Evolutionary conservation across 2,329 filamentous ascomycete genomes (phyloP).

Genomic region (Ascocoryne sarcoides): DNA sequence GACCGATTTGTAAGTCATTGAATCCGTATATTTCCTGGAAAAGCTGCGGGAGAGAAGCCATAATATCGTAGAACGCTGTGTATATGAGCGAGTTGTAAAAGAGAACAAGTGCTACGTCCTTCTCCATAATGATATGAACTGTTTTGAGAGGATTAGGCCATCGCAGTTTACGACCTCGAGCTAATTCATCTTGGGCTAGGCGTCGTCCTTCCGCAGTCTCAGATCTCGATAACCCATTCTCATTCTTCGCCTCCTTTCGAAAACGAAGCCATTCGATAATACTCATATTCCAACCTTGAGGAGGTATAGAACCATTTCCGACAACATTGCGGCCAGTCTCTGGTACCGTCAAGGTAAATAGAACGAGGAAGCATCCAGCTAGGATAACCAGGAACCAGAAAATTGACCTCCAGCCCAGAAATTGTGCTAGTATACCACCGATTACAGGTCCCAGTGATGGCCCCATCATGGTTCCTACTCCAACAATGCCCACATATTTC

Average conservation of each 20-base stretch:
- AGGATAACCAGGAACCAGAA: constrained; percentile 47
- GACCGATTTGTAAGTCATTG: constrained; percentile 28
- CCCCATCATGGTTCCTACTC: constrained; percentile 41
- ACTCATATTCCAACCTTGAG: constrained; percentile 50
- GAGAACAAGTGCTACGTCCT: constrained; percentile 46
- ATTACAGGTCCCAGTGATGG: constrained; percentile 42
- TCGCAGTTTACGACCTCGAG: constrained; percentile 35
- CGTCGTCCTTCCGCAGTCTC: constrained; percentile 28
- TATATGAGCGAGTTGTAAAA: constrained; percentile 46
- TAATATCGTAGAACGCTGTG: constrained; percentile 44
- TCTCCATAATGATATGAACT: constrained; percentile 45
- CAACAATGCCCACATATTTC: constrained; percentile 62
- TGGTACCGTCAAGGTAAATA: constrained; percentile 24
- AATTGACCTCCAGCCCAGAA: constrained; percentile 41
- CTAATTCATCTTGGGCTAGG: constrained; percentile 29
- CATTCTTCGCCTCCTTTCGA: constrained; percentile 19
- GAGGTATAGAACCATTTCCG: constrained; percentile 40
- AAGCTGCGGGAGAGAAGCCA: constrained; percentile 43
- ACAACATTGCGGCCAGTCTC: constrained; percentile 29
- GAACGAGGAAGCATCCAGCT: constrained; percentile 31
- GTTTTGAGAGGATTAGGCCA: constrained; percentile 51
- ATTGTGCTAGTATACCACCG: constrained; percentile 38
- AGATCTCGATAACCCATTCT: constrained; percentile 19
- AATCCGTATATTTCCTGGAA: constrained; percentile 26
- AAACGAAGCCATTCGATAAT: constrained; percentile 37